Evolutionary conservation across 768 basidiomycete genomes (phyloP).

Genomic region (Leccinum arenicola): DNA sequence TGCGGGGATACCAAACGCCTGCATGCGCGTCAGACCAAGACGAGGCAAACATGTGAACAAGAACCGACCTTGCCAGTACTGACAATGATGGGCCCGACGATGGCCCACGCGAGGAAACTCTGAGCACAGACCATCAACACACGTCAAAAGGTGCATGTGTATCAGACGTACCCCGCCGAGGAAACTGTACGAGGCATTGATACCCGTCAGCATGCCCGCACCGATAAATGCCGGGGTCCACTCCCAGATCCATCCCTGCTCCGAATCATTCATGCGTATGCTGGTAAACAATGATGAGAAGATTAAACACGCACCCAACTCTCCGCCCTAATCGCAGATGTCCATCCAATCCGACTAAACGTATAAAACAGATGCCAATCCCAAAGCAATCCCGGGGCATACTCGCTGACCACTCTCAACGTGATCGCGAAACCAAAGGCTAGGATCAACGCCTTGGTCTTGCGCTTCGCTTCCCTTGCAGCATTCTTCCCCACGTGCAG

Average conservation of each 20-base stretch:
- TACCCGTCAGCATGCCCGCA: slow-evolving; percentile 56
- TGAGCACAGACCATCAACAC: not conserved
- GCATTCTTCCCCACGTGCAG: slow-evolving; percentile 52
- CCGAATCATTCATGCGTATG: slow-evolving; percentile 33
- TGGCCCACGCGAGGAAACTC: slow-evolving; percentile 62
- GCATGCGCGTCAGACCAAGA: too few species aligned
- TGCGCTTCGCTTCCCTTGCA: slow-evolving; percentile 51
- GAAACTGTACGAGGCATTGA: slow-evolving; percentile 58
- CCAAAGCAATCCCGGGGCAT: slow-evolving; percentile 1
- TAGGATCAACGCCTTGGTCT: slow-evolving; percentile 48
- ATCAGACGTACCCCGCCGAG: slow-evolving; percentile 35
- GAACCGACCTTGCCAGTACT: slow-evolving; percentile 14
- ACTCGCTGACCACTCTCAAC: slow-evolving; percentile 28
- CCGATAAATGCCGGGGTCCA: slow-evolving; percentile 57
- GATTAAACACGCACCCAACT: slow-evolving; percentile 26
- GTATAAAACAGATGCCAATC: slow-evolving; percentile 1
- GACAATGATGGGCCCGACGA: slow-evolving; percentile 54
- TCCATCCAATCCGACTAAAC: slow-evolving; percentile 1
- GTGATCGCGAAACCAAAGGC: slow-evolving; percentile 47
- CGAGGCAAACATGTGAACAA: not conserved
- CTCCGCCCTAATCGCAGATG: not conserved
- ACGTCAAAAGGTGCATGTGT: not conserved
- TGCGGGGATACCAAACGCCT: not conserved
- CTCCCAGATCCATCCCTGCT: slow-evolving; percentile 23
- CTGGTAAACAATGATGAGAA: not conserved